phyloP scores from a whole-genome alignment of 2,329 filamentous ascomycete genomes.

The Neofusicoccum sp. region DNA sequence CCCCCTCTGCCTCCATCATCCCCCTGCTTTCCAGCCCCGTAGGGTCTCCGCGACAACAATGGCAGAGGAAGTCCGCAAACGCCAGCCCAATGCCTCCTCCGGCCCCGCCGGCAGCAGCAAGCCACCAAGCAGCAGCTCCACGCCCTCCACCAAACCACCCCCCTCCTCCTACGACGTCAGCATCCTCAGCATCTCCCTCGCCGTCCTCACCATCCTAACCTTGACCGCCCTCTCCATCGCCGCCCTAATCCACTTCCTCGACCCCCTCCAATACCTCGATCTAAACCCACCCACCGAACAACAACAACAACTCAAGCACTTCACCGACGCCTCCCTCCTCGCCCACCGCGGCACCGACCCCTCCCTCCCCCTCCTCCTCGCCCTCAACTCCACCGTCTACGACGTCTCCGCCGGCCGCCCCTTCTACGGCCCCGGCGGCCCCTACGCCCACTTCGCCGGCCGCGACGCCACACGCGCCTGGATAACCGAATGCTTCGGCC shows the following conservation, averaged over 20 bases:
- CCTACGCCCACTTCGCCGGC: constrained; percentile 31
- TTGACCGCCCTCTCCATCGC: constrained; percentile 3
- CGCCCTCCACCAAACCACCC: background rate
- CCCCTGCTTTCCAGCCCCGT: background rate
- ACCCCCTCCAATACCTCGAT: constrained; percentile 9
- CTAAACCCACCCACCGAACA: background rate
- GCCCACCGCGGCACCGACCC: constrained; percentile 27
- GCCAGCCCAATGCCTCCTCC: background rate
- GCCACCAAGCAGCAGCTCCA: background rate
- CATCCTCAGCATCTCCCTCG: background rate
- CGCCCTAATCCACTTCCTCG: background rate
- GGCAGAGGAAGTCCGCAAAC: constrained; percentile 7
- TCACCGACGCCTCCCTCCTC: constrained; percentile 24
- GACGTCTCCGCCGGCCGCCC: constrained; percentile 28
- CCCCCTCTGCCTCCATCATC: background rate
- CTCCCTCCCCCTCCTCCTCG: constrained; percentile 29
- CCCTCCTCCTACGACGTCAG: background rate
- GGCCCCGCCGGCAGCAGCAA: background rate
- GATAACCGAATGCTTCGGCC: constrained; percentile 33
- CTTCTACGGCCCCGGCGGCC: constrained; percentile 32
- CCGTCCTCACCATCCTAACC: background rate
- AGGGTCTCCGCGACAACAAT: background rate
- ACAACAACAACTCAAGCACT: background rate
- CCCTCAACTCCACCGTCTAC: constrained; percentile 31
- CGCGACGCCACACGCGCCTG: constrained; percentile 30